A percentile compares a stretch with the other conserved stretches of the same genome.
Evolutionary conservation across 495 filamentous ascomycete species (phyloP).

Genomic region (Hypoxylon trugodes): DNA sequence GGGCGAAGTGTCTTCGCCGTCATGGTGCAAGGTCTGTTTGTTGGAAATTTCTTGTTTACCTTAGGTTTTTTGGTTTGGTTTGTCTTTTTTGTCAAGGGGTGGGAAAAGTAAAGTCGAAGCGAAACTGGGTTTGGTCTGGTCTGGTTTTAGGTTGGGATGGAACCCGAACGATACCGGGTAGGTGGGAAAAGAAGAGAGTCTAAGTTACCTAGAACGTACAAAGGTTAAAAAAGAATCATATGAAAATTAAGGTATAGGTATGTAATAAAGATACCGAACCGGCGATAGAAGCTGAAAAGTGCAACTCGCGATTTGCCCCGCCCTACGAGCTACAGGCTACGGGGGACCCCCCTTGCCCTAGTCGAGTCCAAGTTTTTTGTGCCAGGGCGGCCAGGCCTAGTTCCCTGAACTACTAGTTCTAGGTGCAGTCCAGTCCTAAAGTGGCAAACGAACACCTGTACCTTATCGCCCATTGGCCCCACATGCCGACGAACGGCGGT

Average conservation of each 20-base stretch:
- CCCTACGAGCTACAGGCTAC: no score
- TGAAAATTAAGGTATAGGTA: slow-evolving; percentile 36
- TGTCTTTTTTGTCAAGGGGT: background rate
- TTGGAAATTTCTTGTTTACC: background rate
- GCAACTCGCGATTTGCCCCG: slow-evolving; percentile 35
- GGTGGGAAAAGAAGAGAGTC: slow-evolving; percentile 8
- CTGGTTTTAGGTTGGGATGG: no score
- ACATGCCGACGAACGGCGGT: slow-evolving; percentile 31
- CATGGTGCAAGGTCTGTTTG: slow-evolving; percentile 32
- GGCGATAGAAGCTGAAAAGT: slow-evolving; percentile 42
- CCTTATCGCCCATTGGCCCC: slow-evolving; percentile 23
- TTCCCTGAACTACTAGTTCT: slow-evolving; percentile 11
- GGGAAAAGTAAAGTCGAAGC: background rate
- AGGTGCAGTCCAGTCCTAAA: slow-evolving; percentile 16
- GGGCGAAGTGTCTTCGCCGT: slow-evolving; percentile 40
- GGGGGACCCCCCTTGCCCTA: no score
- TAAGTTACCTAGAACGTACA: slow-evolving; percentile 34
- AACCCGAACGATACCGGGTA: slow-evolving; percentile 39
- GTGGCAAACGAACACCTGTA: slow-evolving; percentile 34
- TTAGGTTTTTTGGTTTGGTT: background rate
- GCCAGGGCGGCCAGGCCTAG: slow-evolving; percentile 31
- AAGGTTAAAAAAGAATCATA: slow-evolving; percentile 32
- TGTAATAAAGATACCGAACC: no score
- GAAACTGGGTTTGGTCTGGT: slow-evolving; percentile 27
- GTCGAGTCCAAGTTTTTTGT: background rate